Conservation (phyloP, 805 yeast genomes). For the Candida stauntonica region DNA sequence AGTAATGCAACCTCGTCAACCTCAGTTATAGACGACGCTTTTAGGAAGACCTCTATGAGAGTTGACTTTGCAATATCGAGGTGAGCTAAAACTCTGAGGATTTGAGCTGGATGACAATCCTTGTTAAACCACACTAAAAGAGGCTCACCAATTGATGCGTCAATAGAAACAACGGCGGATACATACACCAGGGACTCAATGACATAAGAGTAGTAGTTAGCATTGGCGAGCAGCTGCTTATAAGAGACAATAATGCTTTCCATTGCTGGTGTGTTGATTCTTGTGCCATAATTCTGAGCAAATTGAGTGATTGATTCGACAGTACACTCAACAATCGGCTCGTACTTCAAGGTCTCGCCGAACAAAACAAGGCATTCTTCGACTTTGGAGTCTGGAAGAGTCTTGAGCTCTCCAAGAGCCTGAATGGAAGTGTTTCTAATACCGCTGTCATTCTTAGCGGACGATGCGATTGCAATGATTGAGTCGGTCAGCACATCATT, state of each 20-base stretch:
- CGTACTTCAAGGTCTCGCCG: constrained; percentile 31
- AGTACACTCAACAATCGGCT: constrained; percentile 31
- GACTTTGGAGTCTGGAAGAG: constrained; percentile 21
- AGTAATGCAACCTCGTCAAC: constrained; percentile 26
- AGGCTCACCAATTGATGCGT: constrained; percentile 19
- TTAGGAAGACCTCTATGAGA: constrained; percentile 18
- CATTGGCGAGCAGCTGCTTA: constrained; percentile 11
- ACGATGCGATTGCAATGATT: constrained; percentile 32
- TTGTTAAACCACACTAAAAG: constrained; percentile 17
- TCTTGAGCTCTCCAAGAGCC: constrained; percentile 28
- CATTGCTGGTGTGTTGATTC: constrained; percentile 10
- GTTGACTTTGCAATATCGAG: constrained; percentile 16
- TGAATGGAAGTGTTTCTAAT: constrained; percentile 34
- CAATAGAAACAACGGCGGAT: constrained; percentile 18
- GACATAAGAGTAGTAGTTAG: constrained; percentile 13
- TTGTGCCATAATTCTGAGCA: constrained; percentile 17
- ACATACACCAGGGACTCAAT: constrained; percentile 23
- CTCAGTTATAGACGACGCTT: constrained; percentile 23
- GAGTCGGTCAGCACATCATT: constrained; percentile 21
- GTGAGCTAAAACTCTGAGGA: constrained; percentile 22
- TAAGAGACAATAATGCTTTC: constrained; percentile 13
- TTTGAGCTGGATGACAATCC: constrained; percentile 19
- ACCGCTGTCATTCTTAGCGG: constrained; percentile 34
- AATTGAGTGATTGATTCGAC: constrained; percentile 26
- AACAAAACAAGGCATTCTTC: constrained; percentile 30